These are phyloP conservation scores for Cytospora schulzeri DNA, from an alignment of 2,329 filamentous ascomycete species.

Conservation along the genomic window DNA sequence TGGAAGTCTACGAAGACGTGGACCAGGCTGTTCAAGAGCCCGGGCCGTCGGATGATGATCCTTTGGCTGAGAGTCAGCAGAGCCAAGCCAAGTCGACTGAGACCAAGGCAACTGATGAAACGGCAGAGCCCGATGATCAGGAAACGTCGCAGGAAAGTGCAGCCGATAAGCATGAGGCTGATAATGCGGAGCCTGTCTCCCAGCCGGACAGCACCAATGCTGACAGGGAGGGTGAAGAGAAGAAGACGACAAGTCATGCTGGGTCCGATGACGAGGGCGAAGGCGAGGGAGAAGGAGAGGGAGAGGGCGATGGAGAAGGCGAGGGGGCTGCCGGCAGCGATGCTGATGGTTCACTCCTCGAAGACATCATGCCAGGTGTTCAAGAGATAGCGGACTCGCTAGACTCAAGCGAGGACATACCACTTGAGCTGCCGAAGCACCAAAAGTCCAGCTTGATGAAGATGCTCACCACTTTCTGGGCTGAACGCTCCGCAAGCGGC, in stretches of 20 bases:
- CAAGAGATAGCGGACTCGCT: constrained; percentile 65
- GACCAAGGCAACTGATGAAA: constrained; percentile 29
- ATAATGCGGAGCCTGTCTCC: constrained; percentile 31
- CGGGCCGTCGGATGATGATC: constrained; percentile 66
- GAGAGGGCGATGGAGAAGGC: constrained; percentile 42
- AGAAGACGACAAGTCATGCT: constrained; percentile 56
- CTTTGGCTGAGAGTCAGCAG: constrained; percentile 40
- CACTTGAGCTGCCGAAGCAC: constrained; percentile 82
- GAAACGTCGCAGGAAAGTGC: constrained; percentile 23
- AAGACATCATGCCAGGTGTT: constrained; percentile 67
- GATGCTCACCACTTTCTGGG: constrained; percentile 97
- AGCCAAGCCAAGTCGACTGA: constrained; percentile 40
- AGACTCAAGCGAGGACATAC: constrained; percentile 61
- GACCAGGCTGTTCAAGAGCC: constrained; percentile 88
- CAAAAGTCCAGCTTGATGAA: constrained; percentile 93
- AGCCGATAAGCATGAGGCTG: constrained; percentile 21
- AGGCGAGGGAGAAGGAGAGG: constrained; percentile 16
- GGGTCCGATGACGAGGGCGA: constrained; percentile 71
- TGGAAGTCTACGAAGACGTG: constrained; percentile 93
- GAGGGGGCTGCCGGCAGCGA: constrained; percentile 63
- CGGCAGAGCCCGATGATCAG: constrained; percentile 25
- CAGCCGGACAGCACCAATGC: constrained; percentile 41
- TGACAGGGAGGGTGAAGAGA: constrained; percentile 47
- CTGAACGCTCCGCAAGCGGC: constrained; percentile 91
- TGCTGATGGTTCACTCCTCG: constrained; percentile 67